Evolutionary conservation across 2,329 filamentous ascomycete species (phyloP), one percentile per base, ranked within the genome.

Genomic region (Alternaria rosae): DNA sequence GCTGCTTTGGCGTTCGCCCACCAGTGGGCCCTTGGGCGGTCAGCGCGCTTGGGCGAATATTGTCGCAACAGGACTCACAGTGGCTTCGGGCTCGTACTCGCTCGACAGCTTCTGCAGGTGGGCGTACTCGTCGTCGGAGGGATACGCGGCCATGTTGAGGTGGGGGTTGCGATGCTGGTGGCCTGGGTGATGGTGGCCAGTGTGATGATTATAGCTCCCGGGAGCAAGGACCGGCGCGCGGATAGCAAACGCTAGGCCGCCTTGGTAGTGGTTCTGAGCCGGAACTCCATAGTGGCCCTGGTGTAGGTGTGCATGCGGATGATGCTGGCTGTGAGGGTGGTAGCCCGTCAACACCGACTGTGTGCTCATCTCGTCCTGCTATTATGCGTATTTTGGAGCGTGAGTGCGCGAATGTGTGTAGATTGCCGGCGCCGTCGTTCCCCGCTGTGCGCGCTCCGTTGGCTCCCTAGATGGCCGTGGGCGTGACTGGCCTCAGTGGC

Each of bases 1-100:
- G 80, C 90, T 96, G 54, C 91, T 87, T 74, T 89, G 88, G 80
- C 91, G 92, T 64, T 90, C 86, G 72, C 93, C 92, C 68, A 98
- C 91, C 52, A 94, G 85, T 64, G 92, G 92, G 58, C 93, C 93
- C 94, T 97, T 74, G 62, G 59, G 65, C 68, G 67, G 69, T 70
- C 67, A 70, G 68, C 64, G 53, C 44, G 57, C 57, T 51, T 54
- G 28, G 43, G 64, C 54, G 47, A 51, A 59, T 44, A 55, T 48
- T 41, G 62, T 67, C 59, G 42, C 65, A 54, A 64, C 64, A 57
- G 59, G 42, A 80, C 84, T 78, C 78, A 88, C 87, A 67, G 84
- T 83, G 54, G 84, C 77, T 64, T 88, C 85, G 12, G 87, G 84
- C 74, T 88, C 83, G 69, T 86, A 90, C 61, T 85, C 82, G 73